A percentile compares a stretch with the other conserved stretches of the same genome.
Conservation (phyloP, 139 green algal species). For the Picochlorum sp. region DNA sequence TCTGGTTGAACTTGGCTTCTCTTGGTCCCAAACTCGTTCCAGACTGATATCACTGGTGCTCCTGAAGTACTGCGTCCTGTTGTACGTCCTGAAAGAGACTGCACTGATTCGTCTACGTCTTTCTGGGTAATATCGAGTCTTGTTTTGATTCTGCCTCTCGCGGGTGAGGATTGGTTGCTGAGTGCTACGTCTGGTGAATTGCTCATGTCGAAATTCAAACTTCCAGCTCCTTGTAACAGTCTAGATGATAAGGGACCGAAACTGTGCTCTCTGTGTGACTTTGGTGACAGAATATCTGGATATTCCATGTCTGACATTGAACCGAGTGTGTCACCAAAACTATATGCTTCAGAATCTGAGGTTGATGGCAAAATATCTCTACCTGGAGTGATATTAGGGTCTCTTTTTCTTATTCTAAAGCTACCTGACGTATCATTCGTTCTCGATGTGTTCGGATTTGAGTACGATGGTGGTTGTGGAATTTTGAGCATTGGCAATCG, state of each 20-base stretch:
- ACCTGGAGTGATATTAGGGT: background rate
- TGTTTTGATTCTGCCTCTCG: too few relatives aligned
- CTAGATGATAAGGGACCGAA: background rate
- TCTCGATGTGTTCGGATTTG: background rate
- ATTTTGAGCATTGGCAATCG: background rate
- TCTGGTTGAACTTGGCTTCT: background rate
- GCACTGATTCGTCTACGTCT: too few relatives aligned
- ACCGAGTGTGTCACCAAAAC: constrained; percentile 14
- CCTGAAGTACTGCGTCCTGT: too few relatives aligned
- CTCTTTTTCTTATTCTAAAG: constrained; percentile 2
- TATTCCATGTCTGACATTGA: constrained; percentile 28
- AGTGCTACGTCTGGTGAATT: constrained; percentile 2
- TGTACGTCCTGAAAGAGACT: too few relatives aligned
- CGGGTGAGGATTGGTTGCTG: background rate
- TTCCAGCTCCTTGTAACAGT: background rate
- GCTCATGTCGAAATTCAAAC: background rate
- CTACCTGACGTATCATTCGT: constrained; percentile 1
- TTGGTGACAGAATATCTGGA: constrained; percentile 14
- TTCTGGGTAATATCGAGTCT: too few relatives aligned
- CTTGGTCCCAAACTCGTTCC: background rate
- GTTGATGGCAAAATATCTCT: background rate
- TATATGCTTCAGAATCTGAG: constrained; percentile 24
- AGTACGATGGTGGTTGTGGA: background rate
- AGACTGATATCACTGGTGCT: too few relatives aligned
- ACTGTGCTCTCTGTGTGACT: background rate